Conservation (phyloP, 2,329 filamentous ascomycete genomes). For the Ophiosphaerella korrae region DNA sequence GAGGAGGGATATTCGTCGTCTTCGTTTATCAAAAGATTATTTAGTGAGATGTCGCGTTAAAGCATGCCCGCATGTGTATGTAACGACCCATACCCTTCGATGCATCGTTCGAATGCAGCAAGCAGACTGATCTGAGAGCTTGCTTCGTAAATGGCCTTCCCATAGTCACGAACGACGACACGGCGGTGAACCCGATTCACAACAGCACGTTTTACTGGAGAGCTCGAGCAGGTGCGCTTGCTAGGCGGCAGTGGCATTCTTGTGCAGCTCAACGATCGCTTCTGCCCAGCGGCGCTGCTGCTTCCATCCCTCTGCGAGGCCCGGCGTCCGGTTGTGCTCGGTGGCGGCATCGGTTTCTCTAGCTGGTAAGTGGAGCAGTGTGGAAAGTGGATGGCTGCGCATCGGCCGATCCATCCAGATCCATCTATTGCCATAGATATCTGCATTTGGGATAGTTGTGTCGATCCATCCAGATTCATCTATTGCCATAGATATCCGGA, state of each 20-base stretch:
- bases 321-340: too few relatives aligned
- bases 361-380: too few relatives aligned
- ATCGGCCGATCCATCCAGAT: too few relatives aligned
- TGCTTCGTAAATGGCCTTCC: conserved; percentile 51
- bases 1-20: conserved; percentile 47
- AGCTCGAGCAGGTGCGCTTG: conserved; percentile 22
- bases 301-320: conserved; percentile 15
- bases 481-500: too few relatives aligned
- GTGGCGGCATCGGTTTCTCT: too few relatives aligned
- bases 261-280: too few relatives aligned
- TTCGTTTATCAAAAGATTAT: conserved; percentile 56
- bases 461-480: too few relatives aligned
- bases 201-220: conserved; percentile 14
- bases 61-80: conserved; percentile 40
- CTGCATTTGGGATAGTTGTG: too few relatives aligned
- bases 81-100: conserved; percentile 46
- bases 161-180: conserved; percentile 50
- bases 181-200: conserved; percentile 50
- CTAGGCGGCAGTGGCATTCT: conserved; percentile 10
- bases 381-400: too few relatives aligned
- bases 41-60: conserved; percentile 25
- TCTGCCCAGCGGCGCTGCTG: background rate
- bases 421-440: too few relatives aligned
- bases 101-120: conserved; percentile 45
- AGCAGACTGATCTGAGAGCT: conserved; percentile 46